These are phyloP conservation scores for Eucalyptus curtisii DNA, from an alignment of 345 rosid species.

Conservation along the genomic window DNA sequence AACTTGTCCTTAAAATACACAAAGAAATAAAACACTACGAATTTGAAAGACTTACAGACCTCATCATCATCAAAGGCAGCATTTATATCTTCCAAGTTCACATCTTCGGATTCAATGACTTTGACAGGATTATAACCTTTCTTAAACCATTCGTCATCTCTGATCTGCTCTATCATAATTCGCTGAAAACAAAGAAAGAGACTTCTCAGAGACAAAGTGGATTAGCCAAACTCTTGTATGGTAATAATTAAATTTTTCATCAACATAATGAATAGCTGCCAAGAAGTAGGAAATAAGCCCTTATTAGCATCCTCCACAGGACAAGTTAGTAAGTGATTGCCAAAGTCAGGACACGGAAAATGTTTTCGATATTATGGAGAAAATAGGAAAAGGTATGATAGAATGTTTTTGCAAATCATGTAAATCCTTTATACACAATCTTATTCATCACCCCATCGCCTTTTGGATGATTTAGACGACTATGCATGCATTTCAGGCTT, in stretches of 20 bases:
- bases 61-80: slow-evolving; percentile 85
- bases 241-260: neutral
- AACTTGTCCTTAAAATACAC: neutral
- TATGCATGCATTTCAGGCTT: neutral
- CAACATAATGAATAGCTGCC: neutral
- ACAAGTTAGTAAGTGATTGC: neutral
- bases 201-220: neutral
- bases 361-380: neutral
- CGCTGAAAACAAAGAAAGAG: slow-evolving; percentile 37
- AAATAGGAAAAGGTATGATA: neutral
- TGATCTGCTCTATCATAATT: slow-evolving; percentile 66
- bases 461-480: neutral
- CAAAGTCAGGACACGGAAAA: neutral
- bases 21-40: neutral
- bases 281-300: neutral
- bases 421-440: neutral
- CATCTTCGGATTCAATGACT: slow-evolving; percentile 76
- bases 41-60: slow-evolving; percentile 32
- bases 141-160: slow-evolving; percentile 76
- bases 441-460: neutral
- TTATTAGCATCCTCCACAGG: neutral
- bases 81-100: slow-evolving; percentile 88
- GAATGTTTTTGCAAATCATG: neutral
- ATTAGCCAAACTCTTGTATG: neutral
- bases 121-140: slow-evolving; percentile 53